These are phyloP conservation scores for Fusarium devonianum DNA, from an alignment of 2,329 filamentous ascomycete genomes.

Conservation along the genomic window DNA sequence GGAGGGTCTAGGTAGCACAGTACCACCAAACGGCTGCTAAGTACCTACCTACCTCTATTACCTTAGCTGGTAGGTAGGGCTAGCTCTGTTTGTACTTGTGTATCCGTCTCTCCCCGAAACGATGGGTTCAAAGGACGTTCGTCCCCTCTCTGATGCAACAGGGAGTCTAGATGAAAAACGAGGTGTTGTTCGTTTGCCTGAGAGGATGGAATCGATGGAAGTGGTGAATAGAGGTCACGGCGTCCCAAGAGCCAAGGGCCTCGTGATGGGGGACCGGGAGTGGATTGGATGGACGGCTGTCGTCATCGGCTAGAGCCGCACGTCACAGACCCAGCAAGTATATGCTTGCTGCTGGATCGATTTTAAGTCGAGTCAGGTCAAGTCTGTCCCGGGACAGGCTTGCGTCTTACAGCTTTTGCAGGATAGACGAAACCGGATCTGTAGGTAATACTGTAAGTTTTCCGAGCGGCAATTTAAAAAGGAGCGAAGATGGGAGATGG, in stretches of 20 bases:
- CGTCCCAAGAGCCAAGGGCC: constrained; percentile 34
- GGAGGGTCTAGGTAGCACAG: constrained; percentile 30
- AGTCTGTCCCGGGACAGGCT: not conserved
- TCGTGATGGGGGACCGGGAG: constrained; percentile 39
- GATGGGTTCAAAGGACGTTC: constrained; percentile 6
- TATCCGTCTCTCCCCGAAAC: constrained; percentile 18
- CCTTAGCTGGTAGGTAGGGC: too few species aligned
- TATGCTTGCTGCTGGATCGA: constrained; percentile 19
- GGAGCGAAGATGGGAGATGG: not conserved
- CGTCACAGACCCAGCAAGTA: constrained; percentile 29
- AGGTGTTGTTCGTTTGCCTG: not conserved
- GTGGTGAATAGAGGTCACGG: constrained; percentile 24
- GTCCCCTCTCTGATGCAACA: constrained; percentile 13
- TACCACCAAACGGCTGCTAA: constrained; percentile 15
- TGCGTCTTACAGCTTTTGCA: too few species aligned
- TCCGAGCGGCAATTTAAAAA: constrained; percentile 18
- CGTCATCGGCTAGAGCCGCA: constrained; percentile 43
- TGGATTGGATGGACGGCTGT: constrained; percentile 35
- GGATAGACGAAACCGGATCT: too few species aligned
- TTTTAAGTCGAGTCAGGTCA: constrained; percentile 3
- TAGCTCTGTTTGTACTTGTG: constrained; percentile 14
- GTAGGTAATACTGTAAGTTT: too few species aligned
- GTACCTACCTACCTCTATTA: not conserved
- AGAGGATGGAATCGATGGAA: constrained; percentile 2
- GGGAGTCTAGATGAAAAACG: constrained; percentile 10